A percentile compares a stretch with the other conserved stretches of the same genome.
Evolutionary conservation across 441 rosid genomes (phyloP).

Genomic region (Geranium incanum): DNA sequence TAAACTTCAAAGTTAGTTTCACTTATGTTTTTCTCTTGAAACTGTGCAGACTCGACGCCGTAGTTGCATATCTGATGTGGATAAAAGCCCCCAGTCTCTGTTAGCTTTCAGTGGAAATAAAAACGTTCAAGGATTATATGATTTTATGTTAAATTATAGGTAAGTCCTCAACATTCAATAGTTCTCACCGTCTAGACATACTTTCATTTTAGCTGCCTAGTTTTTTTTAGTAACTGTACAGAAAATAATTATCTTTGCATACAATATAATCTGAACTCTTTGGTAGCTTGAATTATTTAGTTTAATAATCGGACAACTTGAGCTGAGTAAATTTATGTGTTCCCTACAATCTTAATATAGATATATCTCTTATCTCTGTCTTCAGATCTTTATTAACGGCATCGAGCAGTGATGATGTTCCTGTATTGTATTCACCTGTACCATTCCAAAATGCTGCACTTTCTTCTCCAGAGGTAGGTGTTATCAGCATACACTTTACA

Average conservation of each 20-base stretch:
- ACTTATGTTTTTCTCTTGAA: constrained; percentile 16
- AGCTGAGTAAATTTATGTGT: not conserved
- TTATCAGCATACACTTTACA: no score
- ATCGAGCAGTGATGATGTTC: constrained; percentile 66
- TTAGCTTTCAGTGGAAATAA: constrained; percentile 61
- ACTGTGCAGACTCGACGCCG: constrained; percentile 55
- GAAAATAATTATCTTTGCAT: not conserved
- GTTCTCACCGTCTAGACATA: not conserved
- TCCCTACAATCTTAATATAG: not conserved
- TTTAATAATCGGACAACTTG: not conserved
- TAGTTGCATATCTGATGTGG: constrained; percentile 52
- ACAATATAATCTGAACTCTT: not conserved
- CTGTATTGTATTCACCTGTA: constrained; percentile 64
- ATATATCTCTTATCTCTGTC: constrained; percentile 22
- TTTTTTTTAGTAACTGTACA: not conserved
- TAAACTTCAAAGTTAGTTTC: not conserved
- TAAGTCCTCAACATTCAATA: constrained; percentile 18
- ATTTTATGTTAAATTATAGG: constrained; percentile 85
- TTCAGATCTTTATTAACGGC: constrained; percentile 63
- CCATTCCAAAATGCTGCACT: constrained; percentile 77
- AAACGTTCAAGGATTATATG: constrained; percentile 69
- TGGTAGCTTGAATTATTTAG: not conserved
- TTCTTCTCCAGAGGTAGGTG: constrained; percentile 35
- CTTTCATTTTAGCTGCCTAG: not conserved
- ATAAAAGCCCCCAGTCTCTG: constrained; percentile 75